phyloP scores from a whole-genome alignment of 352 stramenopile species.

The Phytophthora ramorum region DNA sequence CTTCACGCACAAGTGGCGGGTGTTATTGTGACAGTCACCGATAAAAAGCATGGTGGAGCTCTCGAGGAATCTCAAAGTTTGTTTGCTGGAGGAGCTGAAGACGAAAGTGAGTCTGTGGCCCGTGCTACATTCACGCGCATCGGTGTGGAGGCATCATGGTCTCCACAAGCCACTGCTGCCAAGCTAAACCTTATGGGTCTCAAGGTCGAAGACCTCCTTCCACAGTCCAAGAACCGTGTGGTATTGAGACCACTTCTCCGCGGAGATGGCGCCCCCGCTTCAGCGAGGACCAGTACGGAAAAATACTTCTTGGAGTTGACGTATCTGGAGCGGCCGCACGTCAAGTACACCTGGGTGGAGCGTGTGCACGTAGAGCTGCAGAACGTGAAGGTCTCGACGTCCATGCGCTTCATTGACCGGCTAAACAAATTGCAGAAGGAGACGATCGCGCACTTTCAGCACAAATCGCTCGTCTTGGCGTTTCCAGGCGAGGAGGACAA shows the following conservation, averaged over 20 bases:
- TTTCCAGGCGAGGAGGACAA: constrained; percentile 44
- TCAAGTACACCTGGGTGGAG: constrained; percentile 80
- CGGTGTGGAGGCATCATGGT: constrained; percentile 55
- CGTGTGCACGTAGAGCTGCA: constrained; percentile 64
- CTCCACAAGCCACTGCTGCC: constrained; percentile 48
- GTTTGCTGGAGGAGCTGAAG: constrained; percentile 29
- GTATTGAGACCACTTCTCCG: constrained; percentile 64
- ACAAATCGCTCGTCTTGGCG: constrained; percentile 57
- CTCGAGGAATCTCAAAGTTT: constrained; percentile 25
- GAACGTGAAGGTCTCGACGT: constrained; percentile 75
- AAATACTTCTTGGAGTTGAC: constrained; percentile 74
- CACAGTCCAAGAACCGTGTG: constrained; percentile 66
- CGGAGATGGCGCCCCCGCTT: constrained; percentile 16
- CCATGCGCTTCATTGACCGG: constrained; percentile 83
- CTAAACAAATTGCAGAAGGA: constrained; percentile 66
- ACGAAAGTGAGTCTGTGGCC: constrained; percentile 59
- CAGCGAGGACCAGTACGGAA: constrained; percentile 25
- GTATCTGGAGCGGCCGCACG: constrained; percentile 74
- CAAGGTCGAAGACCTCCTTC: constrained; percentile 74
- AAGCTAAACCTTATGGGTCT: constrained; percentile 82
- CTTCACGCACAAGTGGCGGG: constrained; percentile 77
- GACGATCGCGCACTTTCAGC: constrained; percentile 75
- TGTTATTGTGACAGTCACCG: constrained; percentile 71
- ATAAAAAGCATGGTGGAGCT: constrained; percentile 46
- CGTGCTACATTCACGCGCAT: constrained; percentile 75